Evolutionary conservation across 345 rosid genomes (phyloP).

Genomic region (Moricandia arvensis): DNA sequence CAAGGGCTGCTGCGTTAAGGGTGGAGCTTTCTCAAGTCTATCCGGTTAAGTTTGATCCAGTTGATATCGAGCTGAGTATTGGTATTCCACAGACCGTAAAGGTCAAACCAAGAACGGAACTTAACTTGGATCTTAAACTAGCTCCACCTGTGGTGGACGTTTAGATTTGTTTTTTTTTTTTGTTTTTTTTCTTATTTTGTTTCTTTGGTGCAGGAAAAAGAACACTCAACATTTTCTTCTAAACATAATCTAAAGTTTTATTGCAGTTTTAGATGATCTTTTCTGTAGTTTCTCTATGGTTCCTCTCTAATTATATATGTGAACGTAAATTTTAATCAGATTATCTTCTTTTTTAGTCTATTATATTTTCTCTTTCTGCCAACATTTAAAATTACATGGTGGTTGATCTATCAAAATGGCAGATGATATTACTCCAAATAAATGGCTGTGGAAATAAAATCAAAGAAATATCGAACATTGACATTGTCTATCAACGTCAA

Average conservation of each 20-base stretch:
- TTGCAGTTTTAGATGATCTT: not conserved
- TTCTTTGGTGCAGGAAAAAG: not conserved
- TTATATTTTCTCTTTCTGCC: not conserved
- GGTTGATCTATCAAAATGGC: not conserved
- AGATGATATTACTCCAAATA: constrained; percentile 8
- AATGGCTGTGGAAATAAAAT: constrained; percentile 17
- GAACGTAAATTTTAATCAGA: constrained; percentile 7
- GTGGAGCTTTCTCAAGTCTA: constrained; percentile 36
- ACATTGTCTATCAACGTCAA: constrained; percentile 22
- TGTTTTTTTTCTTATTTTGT: not conserved
- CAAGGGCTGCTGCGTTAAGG: constrained; percentile 40
- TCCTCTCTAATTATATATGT: constrained; percentile 6
- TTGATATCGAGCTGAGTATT: constrained; percentile 28
- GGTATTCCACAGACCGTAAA: constrained; percentile 34
- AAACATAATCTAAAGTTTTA: not conserved
- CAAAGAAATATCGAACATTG: constrained; percentile 16
- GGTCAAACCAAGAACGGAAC: constrained; percentile 41
- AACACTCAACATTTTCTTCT: not conserved
- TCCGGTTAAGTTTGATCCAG: constrained; percentile 50
- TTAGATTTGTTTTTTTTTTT: constrained; percentile 20
- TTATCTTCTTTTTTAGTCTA: not conserved
- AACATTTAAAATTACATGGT: not conserved
- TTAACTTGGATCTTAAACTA: constrained; percentile 64
- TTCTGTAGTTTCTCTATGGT: not conserved
- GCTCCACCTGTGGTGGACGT: constrained; percentile 63